Percentiles rank a stretch among this genome's conserved stretches.
Evolutionary conservation across 2,329 filamentous ascomycete genomes (phyloP).

Genomic region (Hymenotorrendiella dingleyae): DNA sequence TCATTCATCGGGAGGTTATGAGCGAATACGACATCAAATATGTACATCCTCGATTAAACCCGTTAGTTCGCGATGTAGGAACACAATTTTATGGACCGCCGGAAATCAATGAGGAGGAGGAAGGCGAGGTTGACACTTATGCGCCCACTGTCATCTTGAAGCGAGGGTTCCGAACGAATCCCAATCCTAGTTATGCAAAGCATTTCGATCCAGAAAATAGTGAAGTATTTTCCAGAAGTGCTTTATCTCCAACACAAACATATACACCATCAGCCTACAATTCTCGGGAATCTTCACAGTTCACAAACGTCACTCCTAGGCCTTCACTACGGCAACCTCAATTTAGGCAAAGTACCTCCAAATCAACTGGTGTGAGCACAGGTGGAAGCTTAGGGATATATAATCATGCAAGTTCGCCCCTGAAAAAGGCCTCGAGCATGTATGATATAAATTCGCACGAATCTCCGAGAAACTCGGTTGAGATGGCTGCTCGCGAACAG

Average conservation of each 20-base stretch:
- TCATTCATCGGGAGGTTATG: slow-evolving; percentile 88
- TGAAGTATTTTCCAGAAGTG: slow-evolving; percentile 27
- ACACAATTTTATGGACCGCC: slow-evolving; percentile 59
- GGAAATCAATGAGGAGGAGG: slow-evolving; percentile 25
- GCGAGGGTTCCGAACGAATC: slow-evolving; percentile 72
- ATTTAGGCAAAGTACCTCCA: slow-evolving; percentile 38
- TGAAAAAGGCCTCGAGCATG: slow-evolving; percentile 70
- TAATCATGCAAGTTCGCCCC: slow-evolving; percentile 72
- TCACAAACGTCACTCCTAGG: slow-evolving; percentile 28
- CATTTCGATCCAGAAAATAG: slow-evolving; percentile 63
- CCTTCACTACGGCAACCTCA: slow-evolving; percentile 49
- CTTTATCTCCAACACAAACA: slow-evolving; percentile 32
- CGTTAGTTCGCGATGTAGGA: slow-evolving; percentile 68
- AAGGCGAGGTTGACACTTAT: slow-evolving; percentile 50
- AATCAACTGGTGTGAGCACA: slow-evolving; percentile 36
- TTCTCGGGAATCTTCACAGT: slow-evolving; percentile 35
- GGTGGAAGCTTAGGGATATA: slow-evolving; percentile 78
- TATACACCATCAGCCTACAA: slow-evolving; percentile 30
- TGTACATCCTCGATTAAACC: slow-evolving; percentile 84
- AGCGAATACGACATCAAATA: slow-evolving; percentile 96
- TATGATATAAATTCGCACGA: slow-evolving; percentile 43
- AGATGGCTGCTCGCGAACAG: slow-evolving; percentile 45
- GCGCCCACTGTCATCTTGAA: slow-evolving; percentile 60
- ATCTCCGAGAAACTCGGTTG: slow-evolving; percentile 53
- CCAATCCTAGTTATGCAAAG: slow-evolving; percentile 73